Evolutionary conservation across 352 stramenopile genomes (phyloP).

Genomic region (Phytophthora crassamura): DNA sequence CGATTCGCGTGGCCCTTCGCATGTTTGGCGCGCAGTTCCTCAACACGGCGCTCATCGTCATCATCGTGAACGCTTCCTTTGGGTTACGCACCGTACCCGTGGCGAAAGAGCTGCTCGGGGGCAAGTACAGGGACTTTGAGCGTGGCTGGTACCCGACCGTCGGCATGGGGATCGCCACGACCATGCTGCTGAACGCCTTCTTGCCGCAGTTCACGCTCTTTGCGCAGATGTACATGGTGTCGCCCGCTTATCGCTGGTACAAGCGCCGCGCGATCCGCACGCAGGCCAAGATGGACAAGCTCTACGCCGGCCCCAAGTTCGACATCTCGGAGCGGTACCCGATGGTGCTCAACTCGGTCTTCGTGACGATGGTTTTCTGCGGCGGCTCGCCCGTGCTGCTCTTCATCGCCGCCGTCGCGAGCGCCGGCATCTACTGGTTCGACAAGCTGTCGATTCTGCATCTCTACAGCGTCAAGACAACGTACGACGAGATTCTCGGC

Average conservation of each 20-base stretch:
- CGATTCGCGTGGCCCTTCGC: conserved; percentile 47
- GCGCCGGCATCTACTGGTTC: conserved; percentile 47
- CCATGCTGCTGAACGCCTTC: conserved; percentile 63
- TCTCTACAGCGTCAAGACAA: conserved; percentile 56
- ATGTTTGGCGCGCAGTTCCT: conserved; percentile 66
- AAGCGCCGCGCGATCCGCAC: conserved; percentile 43
- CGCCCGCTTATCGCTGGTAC: conserved; percentile 37
- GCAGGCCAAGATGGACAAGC: conserved; percentile 52
- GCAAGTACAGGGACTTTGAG: conserved; percentile 58
- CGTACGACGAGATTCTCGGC: conserved; percentile 55
- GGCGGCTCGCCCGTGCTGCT: conserved; percentile 58
- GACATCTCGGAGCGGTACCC: conserved; percentile 61
- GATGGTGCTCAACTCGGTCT: conserved; percentile 68
- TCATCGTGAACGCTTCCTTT: conserved; percentile 60
- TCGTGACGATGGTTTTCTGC: conserved; percentile 66
- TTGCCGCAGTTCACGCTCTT: conserved; percentile 54
- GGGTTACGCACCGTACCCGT: conserved; percentile 37
- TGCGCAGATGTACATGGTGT: conserved; percentile 36
- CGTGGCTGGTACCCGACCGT: conserved; percentile 64
- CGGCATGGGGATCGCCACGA: conserved; percentile 58
- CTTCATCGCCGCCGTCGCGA: conserved; percentile 46
- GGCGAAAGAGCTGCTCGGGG: conserved; percentile 44
- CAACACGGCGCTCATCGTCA: conserved; percentile 64
- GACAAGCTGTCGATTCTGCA: conserved; percentile 64
- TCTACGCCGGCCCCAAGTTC: conserved; percentile 56